Evolutionary conservation across 495 filamentous ascomycete species (phyloP).

Genomic region (Podospora tetraspora): DNA sequence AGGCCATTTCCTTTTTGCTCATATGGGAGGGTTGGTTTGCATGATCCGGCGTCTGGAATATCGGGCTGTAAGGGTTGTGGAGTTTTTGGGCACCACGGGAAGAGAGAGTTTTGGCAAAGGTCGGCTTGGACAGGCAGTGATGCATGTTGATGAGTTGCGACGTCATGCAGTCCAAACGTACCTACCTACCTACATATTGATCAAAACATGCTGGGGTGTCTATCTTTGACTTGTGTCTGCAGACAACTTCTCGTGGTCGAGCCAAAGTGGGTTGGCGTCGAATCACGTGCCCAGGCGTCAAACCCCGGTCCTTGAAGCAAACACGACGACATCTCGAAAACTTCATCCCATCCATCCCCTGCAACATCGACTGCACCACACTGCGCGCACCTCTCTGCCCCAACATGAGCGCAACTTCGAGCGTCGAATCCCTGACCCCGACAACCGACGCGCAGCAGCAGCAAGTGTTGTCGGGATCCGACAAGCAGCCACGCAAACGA

Average conservation of each 20-base stretch:
- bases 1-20: background rate
- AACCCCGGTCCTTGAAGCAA: background rate
- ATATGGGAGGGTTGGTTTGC: background rate
- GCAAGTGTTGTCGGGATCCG: background rate
- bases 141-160: background rate
- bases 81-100: background rate
- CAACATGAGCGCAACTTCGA: conserved; percentile 2
- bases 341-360: background rate
- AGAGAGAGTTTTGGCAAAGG: background rate
- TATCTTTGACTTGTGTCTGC: background rate
- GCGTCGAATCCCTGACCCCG: background rate
- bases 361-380: background rate
- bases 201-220: background rate
- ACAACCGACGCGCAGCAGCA: background rate
- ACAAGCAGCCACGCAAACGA: background rate
- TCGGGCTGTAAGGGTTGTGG: background rate
- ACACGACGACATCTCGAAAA: background rate
- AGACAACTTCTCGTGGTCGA: background rate
- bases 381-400: background rate
- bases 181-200: background rate
- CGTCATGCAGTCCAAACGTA: background rate
- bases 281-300: background rate
- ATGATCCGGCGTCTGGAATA: conserved; percentile 6
- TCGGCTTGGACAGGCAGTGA: background rate
- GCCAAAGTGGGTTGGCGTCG: background rate